Conservation (phyloP, 345 rosid genomes). For the Camelina hispida region DNA sequence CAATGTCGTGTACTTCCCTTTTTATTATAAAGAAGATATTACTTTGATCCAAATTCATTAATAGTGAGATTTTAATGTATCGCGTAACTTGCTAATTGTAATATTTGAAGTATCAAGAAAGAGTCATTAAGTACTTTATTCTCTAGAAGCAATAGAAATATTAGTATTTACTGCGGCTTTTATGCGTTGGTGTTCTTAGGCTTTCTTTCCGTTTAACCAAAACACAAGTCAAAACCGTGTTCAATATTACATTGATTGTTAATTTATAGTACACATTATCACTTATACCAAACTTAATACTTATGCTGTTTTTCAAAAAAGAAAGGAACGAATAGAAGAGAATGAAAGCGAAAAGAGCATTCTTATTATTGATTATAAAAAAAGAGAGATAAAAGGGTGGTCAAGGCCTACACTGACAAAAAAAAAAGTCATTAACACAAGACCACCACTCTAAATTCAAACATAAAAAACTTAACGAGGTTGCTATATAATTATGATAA, state of each 20-base stretch:
- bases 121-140: too few relatives aligned
- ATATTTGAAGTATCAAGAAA: too few relatives aligned
- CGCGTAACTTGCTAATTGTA: too few relatives aligned
- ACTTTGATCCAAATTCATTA: neutral
- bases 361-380: slow-evolving; percentile 7
- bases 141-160: too few relatives aligned
- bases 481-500: slow-evolving; percentile 13
- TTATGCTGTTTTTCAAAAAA: neutral
- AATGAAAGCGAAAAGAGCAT: neutral
- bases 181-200: too few relatives aligned
- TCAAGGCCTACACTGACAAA: slow-evolving; percentile 23
- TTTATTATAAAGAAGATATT: too few relatives aligned
- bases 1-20: too few relatives aligned
- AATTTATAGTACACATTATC: too few relatives aligned
- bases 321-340: neutral
- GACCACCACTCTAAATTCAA: slow-evolving; percentile 23
- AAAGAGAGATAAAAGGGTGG: neutral
- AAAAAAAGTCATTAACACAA: slow-evolving; percentile 8
- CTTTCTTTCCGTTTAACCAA: too few relatives aligned
- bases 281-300: neutral
- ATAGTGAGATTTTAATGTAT: neutral
- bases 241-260: too few relatives aligned
- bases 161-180: too few relatives aligned
- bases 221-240: too few relatives aligned
- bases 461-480: neutral